A percentile compares a stretch with the other conserved stretches of the same genome.
phyloP scores from a whole-genome alignment of 2,329 filamentous ascomycete species.

The Coniosporium tulheliwenetii region DNA sequence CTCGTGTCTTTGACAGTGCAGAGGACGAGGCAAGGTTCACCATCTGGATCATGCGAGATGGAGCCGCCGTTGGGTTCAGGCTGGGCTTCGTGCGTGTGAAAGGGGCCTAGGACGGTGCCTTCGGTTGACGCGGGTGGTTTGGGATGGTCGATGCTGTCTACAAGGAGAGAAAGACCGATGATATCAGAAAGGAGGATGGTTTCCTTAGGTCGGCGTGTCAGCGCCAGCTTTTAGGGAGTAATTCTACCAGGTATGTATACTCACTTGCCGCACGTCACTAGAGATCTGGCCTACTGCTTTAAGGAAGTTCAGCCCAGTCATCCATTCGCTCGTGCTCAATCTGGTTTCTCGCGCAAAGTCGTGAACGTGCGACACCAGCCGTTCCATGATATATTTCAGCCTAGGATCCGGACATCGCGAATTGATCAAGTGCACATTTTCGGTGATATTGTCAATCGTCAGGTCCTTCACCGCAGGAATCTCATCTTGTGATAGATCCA shows the following conservation, averaged over 20 bases:
- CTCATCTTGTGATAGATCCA: conserved; percentile 27
- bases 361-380: conserved; percentile 62
- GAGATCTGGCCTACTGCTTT: conserved; percentile 59
- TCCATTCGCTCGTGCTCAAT: conserved; percentile 65
- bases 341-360: conserved; percentile 70
- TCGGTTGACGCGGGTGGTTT: conserved; percentile 57
- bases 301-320: conserved; percentile 55
- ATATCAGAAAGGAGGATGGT: conserved; percentile 73
- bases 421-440: conserved; percentile 62
- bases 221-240: neutral
- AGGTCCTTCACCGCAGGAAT: conserved; percentile 49
- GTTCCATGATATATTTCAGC: conserved; percentile 55
- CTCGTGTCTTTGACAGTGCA: conserved; percentile 53
- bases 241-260: conserved; percentile 9
- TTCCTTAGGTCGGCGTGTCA: conserved; percentile 28
- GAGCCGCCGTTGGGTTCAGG: conserved; percentile 36
- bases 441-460: conserved; percentile 66
- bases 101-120: conserved; percentile 67
- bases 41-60: conserved; percentile 54
- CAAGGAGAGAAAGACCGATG: conserved; percentile 62
- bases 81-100: conserved; percentile 67
- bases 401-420: conserved; percentile 49
- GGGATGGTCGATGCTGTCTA: conserved; percentile 73
- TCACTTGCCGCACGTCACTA: conserved; percentile 55
- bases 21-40: conserved; percentile 56